Evolutionary conservation across 1,139 yeast genomes (phyloP).

Genomic region (Geotrichum aggregatum): DNA sequence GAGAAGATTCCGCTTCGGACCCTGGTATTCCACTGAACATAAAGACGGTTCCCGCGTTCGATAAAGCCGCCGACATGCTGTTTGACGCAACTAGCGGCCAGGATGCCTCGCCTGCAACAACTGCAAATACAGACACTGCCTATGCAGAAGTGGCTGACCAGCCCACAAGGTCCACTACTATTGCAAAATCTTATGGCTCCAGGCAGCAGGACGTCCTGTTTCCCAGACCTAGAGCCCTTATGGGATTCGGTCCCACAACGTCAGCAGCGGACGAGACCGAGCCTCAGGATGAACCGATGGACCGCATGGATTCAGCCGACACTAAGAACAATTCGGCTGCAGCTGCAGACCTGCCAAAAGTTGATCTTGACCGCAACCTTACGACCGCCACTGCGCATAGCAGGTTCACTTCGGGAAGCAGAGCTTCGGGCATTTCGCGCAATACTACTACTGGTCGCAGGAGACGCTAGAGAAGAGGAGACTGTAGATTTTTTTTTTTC

Average conservation of each 20-base stretch:
- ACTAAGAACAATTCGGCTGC: too few species aligned
- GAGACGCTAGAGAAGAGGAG: neutral
- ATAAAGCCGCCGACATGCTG: neutral
- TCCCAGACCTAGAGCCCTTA: conserved; percentile 11
- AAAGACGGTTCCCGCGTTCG: neutral
- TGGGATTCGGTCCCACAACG: conserved; percentile 11
- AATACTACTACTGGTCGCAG: conserved; percentile 13
- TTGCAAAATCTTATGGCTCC: too few species aligned
- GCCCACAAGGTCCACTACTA: neutral
- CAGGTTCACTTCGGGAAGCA: conserved; percentile 7
- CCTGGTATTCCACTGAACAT: conserved; percentile 35
- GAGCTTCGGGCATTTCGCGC: conserved; percentile 14
- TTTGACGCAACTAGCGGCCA: neutral
- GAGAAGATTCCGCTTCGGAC: conserved; percentile 37
- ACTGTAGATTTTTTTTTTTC: neutral
- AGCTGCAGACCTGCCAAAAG: too few species aligned
- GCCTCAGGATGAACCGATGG: neutral
- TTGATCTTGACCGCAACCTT: neutral
- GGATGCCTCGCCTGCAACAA: neutral
- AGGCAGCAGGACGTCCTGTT: neutral
- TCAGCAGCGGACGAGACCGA: neutral
- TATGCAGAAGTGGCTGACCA: neutral
- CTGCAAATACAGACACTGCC: neutral
- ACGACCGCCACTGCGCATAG: neutral
- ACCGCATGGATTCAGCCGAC: neutral